phyloP scores from a whole-genome alignment of 2,329 filamentous ascomycete species.

The Talaromyces sp. region DNA sequence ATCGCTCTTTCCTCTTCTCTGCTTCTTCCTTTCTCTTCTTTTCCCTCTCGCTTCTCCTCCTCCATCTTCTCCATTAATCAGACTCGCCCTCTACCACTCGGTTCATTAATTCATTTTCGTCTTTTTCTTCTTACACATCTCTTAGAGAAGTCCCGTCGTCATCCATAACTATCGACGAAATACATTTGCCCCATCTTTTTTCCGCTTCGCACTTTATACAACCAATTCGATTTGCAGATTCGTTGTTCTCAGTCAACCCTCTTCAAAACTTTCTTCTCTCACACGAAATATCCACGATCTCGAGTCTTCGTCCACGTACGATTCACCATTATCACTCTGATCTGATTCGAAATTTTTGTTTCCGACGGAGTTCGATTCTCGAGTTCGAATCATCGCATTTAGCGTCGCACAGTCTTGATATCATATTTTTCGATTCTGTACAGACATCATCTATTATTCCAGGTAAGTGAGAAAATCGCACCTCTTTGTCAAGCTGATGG shows the following conservation, averaged over 20 bases:
- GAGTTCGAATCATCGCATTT: constrained; percentile 5
- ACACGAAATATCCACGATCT: not conserved
- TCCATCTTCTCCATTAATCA: constrained; percentile 1
- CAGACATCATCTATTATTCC: constrained; percentile 2
- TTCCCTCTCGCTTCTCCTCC: not conserved
- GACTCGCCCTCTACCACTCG: not conserved
- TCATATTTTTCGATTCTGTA: constrained; percentile 13
- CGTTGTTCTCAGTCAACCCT: not conserved
- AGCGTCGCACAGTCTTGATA: constrained; percentile 15
- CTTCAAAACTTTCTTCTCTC: not conserved
- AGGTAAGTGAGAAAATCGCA: not conserved
- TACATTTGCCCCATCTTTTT: constrained; percentile 1
- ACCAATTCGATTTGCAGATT: not conserved
- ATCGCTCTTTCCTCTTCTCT: constrained; percentile 3
- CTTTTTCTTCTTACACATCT: not conserved
- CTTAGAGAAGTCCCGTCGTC: not conserved
- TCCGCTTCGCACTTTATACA: constrained; percentile 1
- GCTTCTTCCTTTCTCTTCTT: not conserved
- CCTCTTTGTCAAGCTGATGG: not conserved
- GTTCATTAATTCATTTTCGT: not conserved
- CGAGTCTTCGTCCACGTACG: not conserved
- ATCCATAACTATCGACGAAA: not conserved
- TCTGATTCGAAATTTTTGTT: not conserved
- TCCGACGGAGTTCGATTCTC: constrained; percentile 1
- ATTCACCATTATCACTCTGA: not conserved